phyloP scores from a whole-genome alignment of 257 asterid species.

The Phtheirospermum japonicum region DNA sequence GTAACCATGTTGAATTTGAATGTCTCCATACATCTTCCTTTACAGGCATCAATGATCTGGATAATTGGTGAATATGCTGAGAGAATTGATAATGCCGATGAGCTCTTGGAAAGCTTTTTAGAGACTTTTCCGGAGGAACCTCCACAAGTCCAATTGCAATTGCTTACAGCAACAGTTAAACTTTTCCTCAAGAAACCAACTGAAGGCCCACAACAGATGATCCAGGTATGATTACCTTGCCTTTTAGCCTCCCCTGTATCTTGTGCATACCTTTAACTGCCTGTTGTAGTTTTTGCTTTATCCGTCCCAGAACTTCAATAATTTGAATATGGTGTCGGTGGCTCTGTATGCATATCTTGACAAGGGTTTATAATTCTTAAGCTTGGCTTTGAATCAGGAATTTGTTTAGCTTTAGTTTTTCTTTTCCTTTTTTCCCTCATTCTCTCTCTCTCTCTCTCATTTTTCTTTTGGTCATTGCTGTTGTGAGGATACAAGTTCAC shows the following conservation, averaged over 20 bases:
- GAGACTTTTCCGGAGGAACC: conserved; percentile 99
- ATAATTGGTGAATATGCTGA: conserved; percentile 99
- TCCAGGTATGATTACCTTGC: conserved; percentile 57
- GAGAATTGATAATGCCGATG: conserved; percentile 99
- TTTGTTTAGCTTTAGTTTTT: not conserved
- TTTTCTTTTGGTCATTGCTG: not conserved
- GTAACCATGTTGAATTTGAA: conserved; percentile 22
- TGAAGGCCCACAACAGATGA: conserved; percentile 99
- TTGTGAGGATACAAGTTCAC: conserved; percentile 15
- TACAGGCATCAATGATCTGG: conserved; percentile 99
- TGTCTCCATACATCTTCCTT: conserved; percentile 27
- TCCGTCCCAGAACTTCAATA: conserved; percentile 11
- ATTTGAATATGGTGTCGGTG: conserved; percentile 14
- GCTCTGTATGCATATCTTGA: conserved; percentile 13
- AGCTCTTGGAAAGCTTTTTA: conserved; percentile 96
- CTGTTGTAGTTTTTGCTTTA: conserved; percentile 4
- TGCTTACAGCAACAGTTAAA: conserved; percentile 95
- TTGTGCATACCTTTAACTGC: conserved; percentile 20
- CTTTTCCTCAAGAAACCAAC: conserved; percentile 99
- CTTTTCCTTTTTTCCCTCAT: not conserved
- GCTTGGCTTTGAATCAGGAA: not conserved
- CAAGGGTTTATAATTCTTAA: not conserved
- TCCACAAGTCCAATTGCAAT: conserved; percentile 94
- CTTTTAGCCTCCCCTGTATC: conserved; percentile 21
- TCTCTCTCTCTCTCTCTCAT: not conserved